A percentile compares a stretch with the other conserved stretches of the same genome.
phyloP scores from a whole-genome alignment of 2,329 filamentous ascomycete species.

The Phaeosphaeria sp. region DNA sequence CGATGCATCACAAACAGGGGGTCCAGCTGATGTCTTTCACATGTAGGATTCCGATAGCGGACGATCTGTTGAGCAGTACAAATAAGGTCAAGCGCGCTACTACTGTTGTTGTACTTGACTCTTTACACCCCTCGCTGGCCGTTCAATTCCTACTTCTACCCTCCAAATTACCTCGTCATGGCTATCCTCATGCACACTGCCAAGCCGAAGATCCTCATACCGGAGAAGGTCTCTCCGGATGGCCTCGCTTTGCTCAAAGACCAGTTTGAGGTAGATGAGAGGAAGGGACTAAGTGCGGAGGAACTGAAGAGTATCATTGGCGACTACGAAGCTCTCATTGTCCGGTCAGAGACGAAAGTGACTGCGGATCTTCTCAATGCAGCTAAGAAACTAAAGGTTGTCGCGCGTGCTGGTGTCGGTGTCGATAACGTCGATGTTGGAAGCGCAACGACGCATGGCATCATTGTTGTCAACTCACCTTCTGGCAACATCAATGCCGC shows the following conservation, averaged over 20 bases:
- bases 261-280: conserved; percentile 73
- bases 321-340: conserved; percentile 76
- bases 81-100: conserved; percentile 11
- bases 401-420: conserved; percentile 78
- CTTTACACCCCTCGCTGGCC: background rate
- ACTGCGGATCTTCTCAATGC: conserved; percentile 70
- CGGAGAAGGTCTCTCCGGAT: conserved; percentile 82
- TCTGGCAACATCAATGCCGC: conserved; percentile 82
- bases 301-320: conserved; percentile 72
- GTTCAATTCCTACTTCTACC: background rate
- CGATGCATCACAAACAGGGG: conserved; percentile 9
- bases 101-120: background rate
- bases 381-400: conserved; percentile 74
- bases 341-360: conserved; percentile 83
- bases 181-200: conserved; percentile 33
- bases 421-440: conserved; percentile 83
- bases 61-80: conserved; percentile 9
- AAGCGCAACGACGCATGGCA: conserved; percentile 73
- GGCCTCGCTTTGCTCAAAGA: conserved; percentile 72
- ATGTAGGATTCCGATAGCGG: conserved; percentile 35
- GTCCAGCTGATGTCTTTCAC: conserved; percentile 31
- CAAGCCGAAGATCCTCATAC: conserved; percentile 69
- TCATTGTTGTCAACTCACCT: conserved; percentile 82
- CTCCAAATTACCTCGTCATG: conserved; percentile 27
- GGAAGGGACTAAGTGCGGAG: conserved; percentile 65